Conservation (phyloP, 495 filamentous ascomycete species). For the Aspergillus wentii region DNA sequence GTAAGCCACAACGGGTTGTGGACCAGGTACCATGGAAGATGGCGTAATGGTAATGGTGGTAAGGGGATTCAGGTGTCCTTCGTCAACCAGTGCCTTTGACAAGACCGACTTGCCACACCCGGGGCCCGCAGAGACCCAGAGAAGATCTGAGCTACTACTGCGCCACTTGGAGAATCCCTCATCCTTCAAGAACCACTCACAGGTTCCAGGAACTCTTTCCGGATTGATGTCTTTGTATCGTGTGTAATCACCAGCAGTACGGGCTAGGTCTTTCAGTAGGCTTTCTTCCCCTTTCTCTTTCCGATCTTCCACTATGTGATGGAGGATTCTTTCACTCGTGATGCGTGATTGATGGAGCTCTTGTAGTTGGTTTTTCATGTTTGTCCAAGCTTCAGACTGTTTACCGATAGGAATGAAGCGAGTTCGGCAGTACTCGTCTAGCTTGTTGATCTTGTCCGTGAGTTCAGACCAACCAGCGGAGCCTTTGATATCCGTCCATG, state of each 20-base stretch:
- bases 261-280: too few species aligned
- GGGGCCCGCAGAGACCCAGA: slow-evolving; percentile 39
- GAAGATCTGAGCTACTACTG: slow-evolving; percentile 17
- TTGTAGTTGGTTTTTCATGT: slow-evolving; percentile 7
- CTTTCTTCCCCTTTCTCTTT: too few species aligned
- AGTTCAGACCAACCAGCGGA: slow-evolving; percentile 7
- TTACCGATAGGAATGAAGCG: too few species aligned
- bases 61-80: slow-evolving; percentile 13
- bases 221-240: slow-evolving; percentile 21
- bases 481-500: slow-evolving; percentile 18
- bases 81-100: slow-evolving; percentile 24
- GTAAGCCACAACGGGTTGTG: slow-evolving; percentile 30
- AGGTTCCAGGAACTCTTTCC: slow-evolving; percentile 18
- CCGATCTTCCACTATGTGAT: too few species aligned
- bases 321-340: too few species aligned
- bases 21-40: too few species aligned
- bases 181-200: slow-evolving; percentile 32
- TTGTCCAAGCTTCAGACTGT: slow-evolving; percentile 17
- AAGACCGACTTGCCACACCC: slow-evolving; percentile 41
- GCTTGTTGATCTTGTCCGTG: too few species aligned
- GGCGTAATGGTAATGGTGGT: slow-evolving; percentile 12
- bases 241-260: slow-evolving; percentile 24
- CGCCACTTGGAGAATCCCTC: slow-evolving; percentile 24
- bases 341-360: slow-evolving; percentile 13
- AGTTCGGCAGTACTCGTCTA: slow-evolving; percentile 13